Evolutionary conservation across 2,329 filamentous ascomycete species (phyloP).

Genomic region (Emergomyces africanus): DNA sequence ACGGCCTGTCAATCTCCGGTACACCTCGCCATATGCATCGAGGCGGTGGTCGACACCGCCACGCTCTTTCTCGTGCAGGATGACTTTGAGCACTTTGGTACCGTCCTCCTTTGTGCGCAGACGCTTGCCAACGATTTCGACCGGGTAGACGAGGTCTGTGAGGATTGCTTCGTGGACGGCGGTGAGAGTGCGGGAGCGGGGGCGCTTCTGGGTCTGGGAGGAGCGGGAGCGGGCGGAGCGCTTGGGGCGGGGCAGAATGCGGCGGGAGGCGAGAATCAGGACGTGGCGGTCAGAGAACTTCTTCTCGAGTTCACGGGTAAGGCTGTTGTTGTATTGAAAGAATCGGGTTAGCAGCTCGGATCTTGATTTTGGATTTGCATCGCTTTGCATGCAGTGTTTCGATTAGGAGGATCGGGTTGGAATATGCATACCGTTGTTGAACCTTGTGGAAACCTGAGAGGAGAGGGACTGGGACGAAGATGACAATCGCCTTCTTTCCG

Average conservation of each 20-base stretch:
- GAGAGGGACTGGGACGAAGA: slow-evolving; percentile 99
- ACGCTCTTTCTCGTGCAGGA: slow-evolving; percentile 99
- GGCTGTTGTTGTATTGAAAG: slow-evolving; percentile 45
- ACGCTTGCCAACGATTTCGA: slow-evolving; percentile 99
- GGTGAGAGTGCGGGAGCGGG: slow-evolving; percentile 92
- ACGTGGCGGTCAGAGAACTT: slow-evolving; percentile 99
- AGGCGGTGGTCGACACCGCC: slow-evolving; percentile 98
- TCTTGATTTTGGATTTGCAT: neutral
- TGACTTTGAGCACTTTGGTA: slow-evolving; percentile 96
- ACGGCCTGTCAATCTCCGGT: slow-evolving; percentile 94
- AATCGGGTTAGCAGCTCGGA: neutral
- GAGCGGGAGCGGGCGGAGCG: slow-evolving; percentile 93
- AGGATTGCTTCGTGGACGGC: slow-evolving; percentile 99
- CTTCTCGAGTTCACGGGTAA: slow-evolving; percentile 99
- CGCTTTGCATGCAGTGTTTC: neutral
- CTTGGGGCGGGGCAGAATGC: slow-evolving; percentile 97
- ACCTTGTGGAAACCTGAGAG: slow-evolving; percentile 98
- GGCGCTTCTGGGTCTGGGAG: slow-evolving; percentile 97
- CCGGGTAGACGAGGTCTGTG: slow-evolving; percentile 94
- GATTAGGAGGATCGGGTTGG: neutral
- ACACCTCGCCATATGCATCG: slow-evolving; percentile 99
- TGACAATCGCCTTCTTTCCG: slow-evolving; percentile 99
- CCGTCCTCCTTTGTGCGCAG: slow-evolving; percentile 98
- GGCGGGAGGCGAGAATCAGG: slow-evolving; percentile 95
- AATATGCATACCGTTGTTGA: slow-evolving; percentile 83